Percentiles rank a stretch among this genome's conserved stretches.
These are phyloP conservation scores for Tetrahymena thermophila DNA, from an alignment of 73 alveolate genomes.

Conservation along the genomic window DNA sequence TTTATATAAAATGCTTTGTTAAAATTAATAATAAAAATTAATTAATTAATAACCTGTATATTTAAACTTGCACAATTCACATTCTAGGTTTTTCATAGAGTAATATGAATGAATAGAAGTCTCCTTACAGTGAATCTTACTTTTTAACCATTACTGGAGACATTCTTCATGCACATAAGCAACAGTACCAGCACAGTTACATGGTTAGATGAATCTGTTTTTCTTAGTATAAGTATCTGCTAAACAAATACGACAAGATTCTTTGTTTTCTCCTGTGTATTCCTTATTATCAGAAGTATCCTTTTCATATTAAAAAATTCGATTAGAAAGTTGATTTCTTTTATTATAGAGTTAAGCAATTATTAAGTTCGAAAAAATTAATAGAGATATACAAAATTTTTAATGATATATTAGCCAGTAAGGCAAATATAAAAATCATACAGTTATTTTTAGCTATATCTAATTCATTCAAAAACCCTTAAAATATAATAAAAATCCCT, in stretches of 20 bases:
- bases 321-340: not conserved
- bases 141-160: constrained; percentile 76
- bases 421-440: not conserved
- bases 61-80: constrained; percentile 25
- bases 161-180: constrained; percentile 74
- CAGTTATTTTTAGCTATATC: not conserved
- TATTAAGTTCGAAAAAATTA: not conserved
- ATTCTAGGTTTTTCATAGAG: constrained; percentile 5
- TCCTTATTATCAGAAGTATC: not conserved
- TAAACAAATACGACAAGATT: constrained; percentile 75
- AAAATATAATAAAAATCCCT: not conserved
- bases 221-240: constrained; percentile 60
- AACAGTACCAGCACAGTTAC: constrained; percentile 88
- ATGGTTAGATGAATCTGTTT: constrained; percentile 77
- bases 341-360: not conserved
- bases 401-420: not conserved
- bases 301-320: not conserved
- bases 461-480: not conserved
- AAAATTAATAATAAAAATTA: not conserved
- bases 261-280: not conserved
- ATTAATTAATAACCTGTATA: not conserved
- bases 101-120: not conserved
- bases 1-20: not conserved
- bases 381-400: too few species aligned
- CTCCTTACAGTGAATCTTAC: constrained; percentile 18